These are phyloP conservation scores for Haematococcus lacustris DNA, from an alignment of 139 green algal genomes.

Conservation along the genomic window DNA sequence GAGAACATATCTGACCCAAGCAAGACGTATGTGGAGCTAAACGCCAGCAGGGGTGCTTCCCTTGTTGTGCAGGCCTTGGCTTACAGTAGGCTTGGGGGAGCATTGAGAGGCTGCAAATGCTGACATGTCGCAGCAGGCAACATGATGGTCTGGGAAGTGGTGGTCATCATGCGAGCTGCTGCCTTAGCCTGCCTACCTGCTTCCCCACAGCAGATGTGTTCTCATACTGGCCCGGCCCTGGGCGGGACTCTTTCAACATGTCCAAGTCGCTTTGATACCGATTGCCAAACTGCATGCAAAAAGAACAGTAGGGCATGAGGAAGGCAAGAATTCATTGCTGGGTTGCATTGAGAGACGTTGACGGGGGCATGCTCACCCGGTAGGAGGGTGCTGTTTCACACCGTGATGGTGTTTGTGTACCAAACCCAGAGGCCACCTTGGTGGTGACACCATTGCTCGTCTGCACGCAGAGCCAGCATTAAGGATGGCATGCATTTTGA, in stretches of 20 bases:
- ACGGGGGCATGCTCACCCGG: neutral
- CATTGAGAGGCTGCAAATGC: neutral
- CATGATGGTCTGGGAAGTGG: neutral
- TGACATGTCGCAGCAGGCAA: neutral
- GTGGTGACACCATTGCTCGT: neutral
- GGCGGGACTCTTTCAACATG: neutral
- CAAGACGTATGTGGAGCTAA: neutral
- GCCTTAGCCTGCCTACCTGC: neutral
- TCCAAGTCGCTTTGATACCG: neutral
- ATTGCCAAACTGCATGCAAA: slow-evolving; percentile 1
- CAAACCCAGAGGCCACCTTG: neutral
- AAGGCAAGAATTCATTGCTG: neutral
- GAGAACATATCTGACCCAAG: neutral
- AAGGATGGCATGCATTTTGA: neutral
- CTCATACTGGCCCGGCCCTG: slow-evolving; percentile 8
- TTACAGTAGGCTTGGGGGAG: neutral
- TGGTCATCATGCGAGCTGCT: neutral
- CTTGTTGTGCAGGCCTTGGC: neutral
- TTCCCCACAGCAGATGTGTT: neutral
- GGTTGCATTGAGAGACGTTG: neutral
- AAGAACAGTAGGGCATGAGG: neutral
- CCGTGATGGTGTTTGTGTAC: neutral
- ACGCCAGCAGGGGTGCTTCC: neutral
- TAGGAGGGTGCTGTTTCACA: neutral
- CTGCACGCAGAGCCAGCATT: neutral